Evolutionary conservation across 495 filamentous ascomycete species (phyloP).

Genomic region (Xylaria longipes): DNA sequence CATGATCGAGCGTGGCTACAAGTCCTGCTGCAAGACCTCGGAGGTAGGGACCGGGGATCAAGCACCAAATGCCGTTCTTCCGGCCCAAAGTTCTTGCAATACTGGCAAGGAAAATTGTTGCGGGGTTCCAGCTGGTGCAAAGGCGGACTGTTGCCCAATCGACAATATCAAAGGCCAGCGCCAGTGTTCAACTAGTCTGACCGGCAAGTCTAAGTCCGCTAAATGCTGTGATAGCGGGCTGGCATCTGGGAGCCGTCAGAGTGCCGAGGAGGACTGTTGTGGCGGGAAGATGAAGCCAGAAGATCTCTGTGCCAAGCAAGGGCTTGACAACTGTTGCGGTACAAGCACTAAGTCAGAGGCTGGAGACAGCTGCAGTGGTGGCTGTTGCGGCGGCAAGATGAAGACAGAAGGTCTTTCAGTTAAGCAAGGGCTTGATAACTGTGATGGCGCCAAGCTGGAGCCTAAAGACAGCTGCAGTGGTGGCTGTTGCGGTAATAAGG

Average conservation of each 20-base stretch:
- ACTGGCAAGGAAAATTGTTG: conserved; percentile 5
- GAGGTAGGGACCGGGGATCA: not conserved
- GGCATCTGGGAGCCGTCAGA: not conserved
- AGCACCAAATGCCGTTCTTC: not conserved
- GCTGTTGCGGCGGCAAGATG: not conserved
- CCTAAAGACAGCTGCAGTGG: not conserved
- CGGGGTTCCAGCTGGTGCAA: not conserved
- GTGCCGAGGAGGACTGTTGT: not conserved
- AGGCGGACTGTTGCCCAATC: not conserved
- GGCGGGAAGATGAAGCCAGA: not conserved
- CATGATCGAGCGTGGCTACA: conserved; percentile 25
- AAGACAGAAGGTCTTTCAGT: not conserved
- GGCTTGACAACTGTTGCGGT: not conserved
- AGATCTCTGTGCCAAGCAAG: not conserved
- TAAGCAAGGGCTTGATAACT: not conserved
- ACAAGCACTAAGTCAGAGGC: not conserved
- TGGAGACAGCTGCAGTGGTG: not conserved
- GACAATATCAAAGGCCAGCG: not conserved
- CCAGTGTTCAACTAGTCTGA: not conserved
- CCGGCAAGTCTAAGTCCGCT: not conserved
- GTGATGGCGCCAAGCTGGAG: not conserved
- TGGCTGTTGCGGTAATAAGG: not conserved
- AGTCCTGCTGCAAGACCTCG: conserved; percentile 17
- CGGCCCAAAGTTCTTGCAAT: not conserved
- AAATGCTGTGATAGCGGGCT: not conserved